Conservation (phyloP, 345 rosid species). For the Sisymbrium altissimum region DNA sequence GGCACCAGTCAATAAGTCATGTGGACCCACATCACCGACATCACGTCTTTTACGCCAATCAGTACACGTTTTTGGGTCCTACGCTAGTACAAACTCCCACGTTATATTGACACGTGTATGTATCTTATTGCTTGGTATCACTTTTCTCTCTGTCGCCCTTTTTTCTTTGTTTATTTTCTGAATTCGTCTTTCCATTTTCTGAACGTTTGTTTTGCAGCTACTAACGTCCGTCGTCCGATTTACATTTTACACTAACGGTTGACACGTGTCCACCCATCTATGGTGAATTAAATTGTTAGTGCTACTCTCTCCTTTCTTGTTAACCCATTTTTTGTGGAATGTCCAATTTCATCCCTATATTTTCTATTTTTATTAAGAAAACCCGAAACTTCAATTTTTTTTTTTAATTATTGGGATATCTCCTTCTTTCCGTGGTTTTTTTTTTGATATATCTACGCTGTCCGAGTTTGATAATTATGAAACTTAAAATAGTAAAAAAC, state of each 20-base stretch:
- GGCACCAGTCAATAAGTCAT: conserved; percentile 14
- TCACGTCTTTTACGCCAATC: conserved; percentile 29
- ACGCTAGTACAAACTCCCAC: conserved; percentile 8
- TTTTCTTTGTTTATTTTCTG: not conserved
- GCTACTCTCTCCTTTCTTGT: not conserved
- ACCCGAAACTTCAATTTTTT: not conserved
- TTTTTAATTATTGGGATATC: no score
- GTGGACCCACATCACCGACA: conserved; percentile 32
- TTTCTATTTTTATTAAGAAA: not conserved
- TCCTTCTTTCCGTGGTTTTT: not conserved
- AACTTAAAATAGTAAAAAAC: not conserved
- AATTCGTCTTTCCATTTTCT: not conserved
- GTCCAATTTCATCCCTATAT: not conserved
- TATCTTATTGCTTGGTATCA: not conserved
- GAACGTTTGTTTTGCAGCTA: conserved; percentile 9
- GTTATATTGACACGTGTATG: not conserved
- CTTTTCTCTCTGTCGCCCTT: not conserved
- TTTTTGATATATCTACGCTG: not conserved
- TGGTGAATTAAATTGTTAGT: not conserved
- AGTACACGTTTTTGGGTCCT: conserved; percentile 20
- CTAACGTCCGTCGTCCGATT: conserved; percentile 19
- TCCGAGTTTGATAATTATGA: not conserved
- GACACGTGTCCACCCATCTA: conserved; percentile 15
- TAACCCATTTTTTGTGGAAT: not conserved
- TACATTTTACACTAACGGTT: not conserved